These are phyloP conservation scores for Allomyces macrogynus DNA, from an alignment of 192 early-diverging fungal genomes.

Conservation along the genomic window DNA sequence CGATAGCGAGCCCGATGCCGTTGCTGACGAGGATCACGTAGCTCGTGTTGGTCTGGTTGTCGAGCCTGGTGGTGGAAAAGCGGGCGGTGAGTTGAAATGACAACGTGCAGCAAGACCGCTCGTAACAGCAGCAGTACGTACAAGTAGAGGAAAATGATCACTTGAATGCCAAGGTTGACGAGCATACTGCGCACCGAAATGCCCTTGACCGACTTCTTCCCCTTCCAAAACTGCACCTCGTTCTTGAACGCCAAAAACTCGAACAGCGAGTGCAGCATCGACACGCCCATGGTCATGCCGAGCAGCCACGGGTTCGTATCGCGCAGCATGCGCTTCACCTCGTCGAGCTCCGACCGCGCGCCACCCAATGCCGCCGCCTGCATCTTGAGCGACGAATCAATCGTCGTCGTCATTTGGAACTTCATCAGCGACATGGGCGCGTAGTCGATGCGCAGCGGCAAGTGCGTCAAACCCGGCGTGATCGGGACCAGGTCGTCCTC, in stretches of 20 bases:
- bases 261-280: slow-evolving; percentile 61
- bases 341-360: slow-evolving; percentile 37
- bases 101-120: no score
- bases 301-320: slow-evolving; percentile 77
- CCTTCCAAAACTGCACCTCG: slow-evolving; percentile 52
- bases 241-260: slow-evolving; percentile 89
- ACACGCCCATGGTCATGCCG: slow-evolving; percentile 52
- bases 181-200: slow-evolving; percentile 63
- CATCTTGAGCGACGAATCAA: slow-evolving; percentile 46
- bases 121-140: neutral
- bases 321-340: slow-evolving; percentile 73
- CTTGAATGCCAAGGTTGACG: slow-evolving; percentile 58
- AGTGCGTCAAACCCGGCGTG: slow-evolving; percentile 11
- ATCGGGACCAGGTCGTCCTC: neutral
- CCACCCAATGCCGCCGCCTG: slow-evolving; percentile 29
- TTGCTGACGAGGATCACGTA: slow-evolving; percentile 70
- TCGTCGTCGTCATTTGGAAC: slow-evolving; percentile 42
- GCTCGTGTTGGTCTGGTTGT: slow-evolving; percentile 58
- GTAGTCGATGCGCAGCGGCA: slow-evolving; percentile 45
- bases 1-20: slow-evolving; percentile 62
- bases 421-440: slow-evolving; percentile 49
- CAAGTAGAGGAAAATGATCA: slow-evolving; percentile 73
- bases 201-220: slow-evolving; percentile 58
- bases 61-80: slow-evolving; percentile 13
- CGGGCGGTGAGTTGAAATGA: no score